Evolutionary conservation across 495 filamentous ascomycete species (phyloP).

Genomic region (Annulohypoxylon stygium): DNA sequence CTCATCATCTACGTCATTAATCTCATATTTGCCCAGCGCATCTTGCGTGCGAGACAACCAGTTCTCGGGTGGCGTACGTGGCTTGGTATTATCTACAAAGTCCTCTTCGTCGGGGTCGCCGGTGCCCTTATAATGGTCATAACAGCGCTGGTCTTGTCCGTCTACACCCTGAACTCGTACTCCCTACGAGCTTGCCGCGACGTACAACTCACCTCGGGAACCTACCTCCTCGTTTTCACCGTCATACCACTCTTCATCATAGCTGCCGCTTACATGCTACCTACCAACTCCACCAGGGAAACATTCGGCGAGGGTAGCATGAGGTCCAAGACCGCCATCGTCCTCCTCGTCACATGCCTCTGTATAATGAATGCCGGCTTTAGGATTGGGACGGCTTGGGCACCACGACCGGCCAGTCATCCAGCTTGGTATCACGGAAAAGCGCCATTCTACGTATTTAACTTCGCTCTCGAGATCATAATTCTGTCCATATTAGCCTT

Average conservation of each 20-base stretch:
- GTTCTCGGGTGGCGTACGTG: constrained; percentile 72
- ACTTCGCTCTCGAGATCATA: constrained; percentile 77
- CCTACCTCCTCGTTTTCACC: constrained; percentile 76
- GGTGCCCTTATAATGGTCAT: constrained; percentile 78
- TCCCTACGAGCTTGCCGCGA: constrained; percentile 65
- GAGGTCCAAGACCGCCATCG: constrained; percentile 70
- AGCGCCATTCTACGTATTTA: constrained; percentile 83
- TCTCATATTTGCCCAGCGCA: constrained; percentile 82
- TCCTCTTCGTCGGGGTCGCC: constrained; percentile 71
- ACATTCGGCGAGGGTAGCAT: constrained; percentile 78
- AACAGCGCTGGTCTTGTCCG: constrained; percentile 70
- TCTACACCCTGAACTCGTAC: constrained; percentile 71
- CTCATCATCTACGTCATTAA: constrained; percentile 84
- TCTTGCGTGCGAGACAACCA: constrained; percentile 80
- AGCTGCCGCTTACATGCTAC: constrained; percentile 61
- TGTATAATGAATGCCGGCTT: constrained; percentile 77
- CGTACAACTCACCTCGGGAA: constrained; percentile 75
- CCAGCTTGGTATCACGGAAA: constrained; percentile 78
- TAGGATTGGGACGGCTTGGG: constrained; percentile 70
- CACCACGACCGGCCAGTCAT: constrained; percentile 61
- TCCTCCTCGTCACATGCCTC: constrained; percentile 65
- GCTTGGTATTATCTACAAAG: constrained; percentile 64
- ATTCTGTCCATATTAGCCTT: constrained; percentile 73
- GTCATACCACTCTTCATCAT: constrained; percentile 79
- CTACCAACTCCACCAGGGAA: constrained; percentile 67